phyloP scores from a whole-genome alignment of 352 stramenopile species.

The Phytopythium montanum region DNA sequence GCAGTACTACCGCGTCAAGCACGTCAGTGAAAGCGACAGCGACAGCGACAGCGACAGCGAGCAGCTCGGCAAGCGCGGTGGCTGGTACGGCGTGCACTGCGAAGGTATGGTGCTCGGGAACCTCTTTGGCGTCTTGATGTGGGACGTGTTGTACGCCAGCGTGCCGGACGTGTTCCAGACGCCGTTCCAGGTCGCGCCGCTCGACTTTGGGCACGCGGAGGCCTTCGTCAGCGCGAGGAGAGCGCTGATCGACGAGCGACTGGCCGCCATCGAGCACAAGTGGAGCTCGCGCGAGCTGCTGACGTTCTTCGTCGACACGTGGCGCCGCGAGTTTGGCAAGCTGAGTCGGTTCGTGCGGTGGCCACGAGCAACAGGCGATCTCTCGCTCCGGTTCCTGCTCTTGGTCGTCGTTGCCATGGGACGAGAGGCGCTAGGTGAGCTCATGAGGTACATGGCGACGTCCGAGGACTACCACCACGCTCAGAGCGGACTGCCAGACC shows the following conservation, averaged over 20 bases:
- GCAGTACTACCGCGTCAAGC: constrained; percentile 58
- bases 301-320: constrained; percentile 26
- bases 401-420: constrained; percentile 50
- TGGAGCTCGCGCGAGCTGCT: constrained; percentile 52
- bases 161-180: constrained; percentile 86
- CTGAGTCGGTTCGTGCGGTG: constrained; percentile 64
- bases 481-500: constrained; percentile 70
- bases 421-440: constrained; percentile 23
- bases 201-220: constrained; percentile 69
- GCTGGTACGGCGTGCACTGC: constrained; percentile 87
- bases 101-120: constrained; percentile 69
- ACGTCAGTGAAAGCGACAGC: constrained; percentile 1
- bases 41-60: not conserved
- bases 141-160: constrained; percentile 80
- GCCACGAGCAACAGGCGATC: constrained; percentile 19
- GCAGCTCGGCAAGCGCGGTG: constrained; percentile 21
- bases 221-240: constrained; percentile 42
- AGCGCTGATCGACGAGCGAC: constrained; percentile 37
- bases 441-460: constrained; percentile 65
- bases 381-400: constrained; percentile 46
- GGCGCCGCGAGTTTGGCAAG: constrained; percentile 42
- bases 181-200: constrained; percentile 63
- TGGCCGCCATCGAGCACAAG: constrained; percentile 33
- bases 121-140: constrained; percentile 87
- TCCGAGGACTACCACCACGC: constrained; percentile 65